Evolutionary conservation across 163 green algal species (phyloP).

Genomic region (Prototheca stagnorum): DNA sequence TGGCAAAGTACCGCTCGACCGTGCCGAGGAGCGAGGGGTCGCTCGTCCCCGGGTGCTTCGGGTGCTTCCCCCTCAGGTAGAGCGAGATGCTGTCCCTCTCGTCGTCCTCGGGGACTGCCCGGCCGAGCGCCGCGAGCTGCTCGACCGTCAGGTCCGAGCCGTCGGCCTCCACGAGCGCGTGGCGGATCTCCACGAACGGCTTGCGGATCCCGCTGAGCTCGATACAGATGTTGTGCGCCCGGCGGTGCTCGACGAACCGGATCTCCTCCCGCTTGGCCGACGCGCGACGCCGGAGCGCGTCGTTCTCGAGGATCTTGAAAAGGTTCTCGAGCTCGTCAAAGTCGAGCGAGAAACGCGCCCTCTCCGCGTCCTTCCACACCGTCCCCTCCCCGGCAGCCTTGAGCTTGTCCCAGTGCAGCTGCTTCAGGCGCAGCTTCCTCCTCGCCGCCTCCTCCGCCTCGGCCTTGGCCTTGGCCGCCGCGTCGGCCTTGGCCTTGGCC

Average conservation of each 20-base stretch:
- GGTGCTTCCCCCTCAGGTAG: conserved; percentile 41
- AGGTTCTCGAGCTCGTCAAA: conserved; percentile 38
- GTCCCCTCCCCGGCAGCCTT: conserved; percentile 27
- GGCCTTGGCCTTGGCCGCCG: background rate
- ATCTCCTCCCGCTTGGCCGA: conserved; percentile 23
- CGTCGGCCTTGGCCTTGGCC: conserved; percentile 2
- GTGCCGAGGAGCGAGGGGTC: conserved; percentile 44
- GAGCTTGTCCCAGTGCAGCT: conserved; percentile 67
- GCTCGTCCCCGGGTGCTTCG: conserved; percentile 32
- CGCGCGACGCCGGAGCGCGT: conserved; percentile 20
- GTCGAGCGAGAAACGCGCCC: conserved; percentile 18
- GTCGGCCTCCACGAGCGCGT: conserved; percentile 46
- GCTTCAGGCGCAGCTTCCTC: conserved; percentile 42
- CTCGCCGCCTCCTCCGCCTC: conserved; percentile 6
- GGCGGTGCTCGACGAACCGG: conserved; percentile 41
- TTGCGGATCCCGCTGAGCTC: conserved; percentile 54
- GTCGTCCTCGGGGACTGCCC: conserved; percentile 33
- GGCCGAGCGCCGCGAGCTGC: conserved; percentile 41
- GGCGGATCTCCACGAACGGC: conserved; percentile 44
- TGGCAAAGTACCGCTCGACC: conserved; percentile 62
- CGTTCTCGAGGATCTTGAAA: conserved; percentile 45
- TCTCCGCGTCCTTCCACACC: conserved; percentile 22
- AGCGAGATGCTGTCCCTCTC: conserved; percentile 38
- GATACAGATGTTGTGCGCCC: conserved; percentile 72
- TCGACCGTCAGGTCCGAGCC: conserved; percentile 35